Percentiles rank a stretch among this genome's conserved stretches.
phyloP scores from a whole-genome alignment of 768 basidiomycete genomes.

The Serendipita vermifera region DNA sequence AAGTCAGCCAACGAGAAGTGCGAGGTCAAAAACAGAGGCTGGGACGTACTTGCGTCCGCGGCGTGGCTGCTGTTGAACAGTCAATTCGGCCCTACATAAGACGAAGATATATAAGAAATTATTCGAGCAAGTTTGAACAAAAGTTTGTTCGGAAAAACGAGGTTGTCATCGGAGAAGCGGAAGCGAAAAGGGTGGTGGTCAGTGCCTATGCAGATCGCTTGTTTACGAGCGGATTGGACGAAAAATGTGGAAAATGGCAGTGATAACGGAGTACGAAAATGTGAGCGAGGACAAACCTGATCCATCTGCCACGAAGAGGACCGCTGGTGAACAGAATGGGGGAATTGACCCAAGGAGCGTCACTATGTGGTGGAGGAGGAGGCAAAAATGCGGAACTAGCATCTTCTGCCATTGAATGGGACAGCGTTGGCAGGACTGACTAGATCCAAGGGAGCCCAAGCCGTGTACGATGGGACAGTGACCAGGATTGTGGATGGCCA shows the following conservation, averaged over 20 bases:
- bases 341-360: constrained; percentile 9
- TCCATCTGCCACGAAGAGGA: constrained; percentile 2
- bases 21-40: constrained; percentile 1
- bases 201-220: too few species aligned
- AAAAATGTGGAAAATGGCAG: background rate
- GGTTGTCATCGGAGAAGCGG: too few species aligned
- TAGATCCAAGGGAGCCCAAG: background rate
- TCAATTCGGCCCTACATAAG: background rate
- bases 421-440: background rate
- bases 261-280: background rate
- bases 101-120: too few species aligned
- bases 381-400: too few species aligned
- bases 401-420: background rate
- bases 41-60: constrained; percentile 6
- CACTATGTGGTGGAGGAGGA: background rate
- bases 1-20: background rate
- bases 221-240: too few species aligned
- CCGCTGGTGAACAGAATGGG: constrained; percentile 7
- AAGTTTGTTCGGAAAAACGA: too few species aligned
- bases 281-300: constrained; percentile 4
- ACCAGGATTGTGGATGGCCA: constrained; percentile 11
- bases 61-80: constrained; percentile 6
- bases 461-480: background rate
- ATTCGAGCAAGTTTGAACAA: too few species aligned
- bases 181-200: too few species aligned